phyloP scores from a whole-genome alignment of 495 filamentous ascomycete species.

The Tuber microsphaerosporum region DNA sequence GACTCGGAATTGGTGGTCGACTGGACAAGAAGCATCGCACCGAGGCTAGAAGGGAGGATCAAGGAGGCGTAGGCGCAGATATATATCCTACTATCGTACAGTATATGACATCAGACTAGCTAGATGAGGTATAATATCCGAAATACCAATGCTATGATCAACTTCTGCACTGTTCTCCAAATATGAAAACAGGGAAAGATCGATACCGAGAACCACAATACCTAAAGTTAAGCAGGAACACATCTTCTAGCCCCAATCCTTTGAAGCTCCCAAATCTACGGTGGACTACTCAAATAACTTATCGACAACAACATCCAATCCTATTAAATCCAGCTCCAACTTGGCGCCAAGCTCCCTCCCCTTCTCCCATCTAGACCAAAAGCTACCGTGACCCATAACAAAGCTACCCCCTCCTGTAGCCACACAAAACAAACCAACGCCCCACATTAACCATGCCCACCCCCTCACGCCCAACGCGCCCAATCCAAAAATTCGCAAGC shows the following conservation, averaged over 20 bases:
- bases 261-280: conserved; percentile 15
- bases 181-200: not conserved
- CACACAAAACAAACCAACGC: not conserved
- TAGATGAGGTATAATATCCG: not conserved
- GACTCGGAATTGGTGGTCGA: conserved; percentile 56
- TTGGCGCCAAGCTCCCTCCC: not conserved
- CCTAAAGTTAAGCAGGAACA: not conserved
- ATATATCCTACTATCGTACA: not conserved
- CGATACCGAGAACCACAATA: not conserved
- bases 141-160: not conserved
- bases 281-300: not conserved
- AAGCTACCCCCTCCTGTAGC: not conserved
- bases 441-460: not conserved
- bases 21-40: conserved; percentile 74
- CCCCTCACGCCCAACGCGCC: conserved; percentile 48
- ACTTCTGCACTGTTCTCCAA: not conserved
- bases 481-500: conserved; percentile 81
- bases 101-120: not conserved
- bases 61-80: conserved; percentile 14
- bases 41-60: conserved; percentile 70
- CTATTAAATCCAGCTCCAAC: not conserved
- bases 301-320: not conserved
- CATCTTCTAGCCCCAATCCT: not conserved
- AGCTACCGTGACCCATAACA: too few relatives aligned
- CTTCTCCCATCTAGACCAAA: not conserved